A percentile compares a stretch with the other conserved stretches of the same genome.
phyloP scores from a whole-genome alignment of 495 filamentous ascomycete genomes.

The Symbiotaphrina buchneri region DNA sequence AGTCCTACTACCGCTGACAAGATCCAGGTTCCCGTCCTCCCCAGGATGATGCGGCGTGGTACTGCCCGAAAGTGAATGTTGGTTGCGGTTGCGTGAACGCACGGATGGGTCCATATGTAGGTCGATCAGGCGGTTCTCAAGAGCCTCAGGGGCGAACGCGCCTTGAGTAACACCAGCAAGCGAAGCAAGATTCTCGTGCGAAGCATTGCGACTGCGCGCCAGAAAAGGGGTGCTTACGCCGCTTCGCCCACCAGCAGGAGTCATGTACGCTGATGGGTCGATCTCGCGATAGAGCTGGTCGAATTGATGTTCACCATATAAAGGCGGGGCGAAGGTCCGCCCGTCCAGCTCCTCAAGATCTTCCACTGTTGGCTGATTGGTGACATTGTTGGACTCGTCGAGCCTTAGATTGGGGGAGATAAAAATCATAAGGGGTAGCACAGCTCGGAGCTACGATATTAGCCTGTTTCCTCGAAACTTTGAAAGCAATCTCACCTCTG shows the following conservation, averaged over 20 bases:
- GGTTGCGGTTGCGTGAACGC: no score
- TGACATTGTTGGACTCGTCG: slow-evolving; percentile 56
- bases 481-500: slow-evolving; percentile 33
- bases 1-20: no score
- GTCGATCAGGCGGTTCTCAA: slow-evolving; percentile 38
- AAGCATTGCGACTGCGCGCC: slow-evolving; percentile 50
- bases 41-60: no score
- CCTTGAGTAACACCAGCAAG: slow-evolving; percentile 32
- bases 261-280: slow-evolving; percentile 52
- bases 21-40: no score
- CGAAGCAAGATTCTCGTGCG: slow-evolving; percentile 52
- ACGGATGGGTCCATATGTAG: slow-evolving; percentile 17
- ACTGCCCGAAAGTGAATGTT: no score
- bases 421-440: slow-evolving; percentile 69
- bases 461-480: not conserved
- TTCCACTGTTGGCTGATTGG: slow-evolving; percentile 48
- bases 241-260: slow-evolving; percentile 40
- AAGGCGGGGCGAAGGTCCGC: slow-evolving; percentile 59
- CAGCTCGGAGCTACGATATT: slow-evolving; percentile 43
- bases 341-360: slow-evolving; percentile 18
- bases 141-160: slow-evolving; percentile 25
- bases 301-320: slow-evolving; percentile 68
- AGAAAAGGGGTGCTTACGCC: slow-evolving; percentile 56
- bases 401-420: slow-evolving; percentile 81
- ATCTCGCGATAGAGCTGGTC: slow-evolving; percentile 80